These are phyloP conservation scores for Geotrichum fermentans DNA, from an alignment of 1,139 yeast species.

Conservation along the genomic window DNA sequence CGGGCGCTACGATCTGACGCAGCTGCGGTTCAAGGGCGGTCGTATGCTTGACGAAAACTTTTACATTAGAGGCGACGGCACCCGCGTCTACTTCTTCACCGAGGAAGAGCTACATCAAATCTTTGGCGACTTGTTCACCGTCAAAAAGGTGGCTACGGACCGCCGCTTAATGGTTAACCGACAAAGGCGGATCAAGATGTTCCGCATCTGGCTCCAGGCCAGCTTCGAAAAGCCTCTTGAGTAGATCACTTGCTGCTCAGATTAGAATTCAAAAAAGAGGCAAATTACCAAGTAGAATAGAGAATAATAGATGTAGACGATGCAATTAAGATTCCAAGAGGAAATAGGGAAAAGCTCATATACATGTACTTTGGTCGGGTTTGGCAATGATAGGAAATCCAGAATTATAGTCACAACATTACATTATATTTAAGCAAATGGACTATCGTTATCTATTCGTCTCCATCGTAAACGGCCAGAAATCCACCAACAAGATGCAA, in stretches of 20 bases:
- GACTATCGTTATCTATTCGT: constrained; percentile 10
- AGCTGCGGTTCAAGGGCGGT: constrained; percentile 85
- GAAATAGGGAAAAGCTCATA: no score
- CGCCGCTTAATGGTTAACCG: constrained; percentile 86
- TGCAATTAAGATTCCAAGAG: no score
- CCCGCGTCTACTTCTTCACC: constrained; percentile 93
- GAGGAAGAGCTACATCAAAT: constrained; percentile 82
- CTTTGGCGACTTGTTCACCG: constrained; percentile 61
- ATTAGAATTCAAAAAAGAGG: no score
- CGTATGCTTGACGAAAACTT: constrained; percentile 86
- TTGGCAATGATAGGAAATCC: no score
- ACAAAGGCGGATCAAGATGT: constrained; percentile 89
- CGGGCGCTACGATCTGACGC: constrained; percentile 94
- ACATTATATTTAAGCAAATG: no score
- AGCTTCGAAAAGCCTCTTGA: constrained; percentile 47
- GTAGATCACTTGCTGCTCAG: not conserved
- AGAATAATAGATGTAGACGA: no score
- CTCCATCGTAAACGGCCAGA: constrained; percentile 67
- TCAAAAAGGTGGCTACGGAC: constrained; percentile 79
- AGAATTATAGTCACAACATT: no score
- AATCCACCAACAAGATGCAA: constrained; percentile 92
- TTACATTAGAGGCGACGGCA: constrained; percentile 96
- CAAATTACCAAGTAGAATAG: not conserved
- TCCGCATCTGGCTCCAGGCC: constrained; percentile 94
- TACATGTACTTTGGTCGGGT: no score